Conservation (phyloP, 768 basidiomycete species). For the Dacryopinax primogenitus region DNA sequence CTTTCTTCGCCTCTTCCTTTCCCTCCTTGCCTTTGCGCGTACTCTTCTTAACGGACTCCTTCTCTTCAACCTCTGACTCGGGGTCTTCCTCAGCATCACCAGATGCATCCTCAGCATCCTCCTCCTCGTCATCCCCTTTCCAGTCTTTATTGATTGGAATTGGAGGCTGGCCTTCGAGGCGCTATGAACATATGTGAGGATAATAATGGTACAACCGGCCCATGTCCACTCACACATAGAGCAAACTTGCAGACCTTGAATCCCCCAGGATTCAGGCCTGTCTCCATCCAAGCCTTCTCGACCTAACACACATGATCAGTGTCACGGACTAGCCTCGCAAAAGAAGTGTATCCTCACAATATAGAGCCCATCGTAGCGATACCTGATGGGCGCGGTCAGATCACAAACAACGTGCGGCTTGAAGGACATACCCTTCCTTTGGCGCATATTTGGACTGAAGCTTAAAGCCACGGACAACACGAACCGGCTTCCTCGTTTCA, state of each 20-base stretch:
- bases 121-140: background rate
- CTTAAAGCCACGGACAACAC: conserved; percentile 82
- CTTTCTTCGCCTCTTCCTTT: no score
- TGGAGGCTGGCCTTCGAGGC: background rate
- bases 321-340: background rate
- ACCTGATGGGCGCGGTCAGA: conserved; percentile 32
- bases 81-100: background rate
- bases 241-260: conserved; percentile 75
- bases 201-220: background rate
- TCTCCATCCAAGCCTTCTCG: conserved; percentile 57
- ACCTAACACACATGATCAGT: background rate
- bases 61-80: no score
- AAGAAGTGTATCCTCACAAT: conserved; percentile 28
- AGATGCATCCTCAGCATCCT: background rate
- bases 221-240: conserved; percentile 48
- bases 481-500: conserved; percentile 69
- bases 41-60: no score
- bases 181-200: background rate
- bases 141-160: background rate
- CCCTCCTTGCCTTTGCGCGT: no score
- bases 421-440: conserved; percentile 46
- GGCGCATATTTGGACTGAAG: conserved; percentile 61
- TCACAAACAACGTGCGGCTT: background rate
- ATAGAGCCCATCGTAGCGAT: conserved; percentile 86
- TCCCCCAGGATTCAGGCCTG: conserved; percentile 53